phyloP scores from a whole-genome alignment of 257 asterid genomes.

The Fraxinus excelsior region DNA sequence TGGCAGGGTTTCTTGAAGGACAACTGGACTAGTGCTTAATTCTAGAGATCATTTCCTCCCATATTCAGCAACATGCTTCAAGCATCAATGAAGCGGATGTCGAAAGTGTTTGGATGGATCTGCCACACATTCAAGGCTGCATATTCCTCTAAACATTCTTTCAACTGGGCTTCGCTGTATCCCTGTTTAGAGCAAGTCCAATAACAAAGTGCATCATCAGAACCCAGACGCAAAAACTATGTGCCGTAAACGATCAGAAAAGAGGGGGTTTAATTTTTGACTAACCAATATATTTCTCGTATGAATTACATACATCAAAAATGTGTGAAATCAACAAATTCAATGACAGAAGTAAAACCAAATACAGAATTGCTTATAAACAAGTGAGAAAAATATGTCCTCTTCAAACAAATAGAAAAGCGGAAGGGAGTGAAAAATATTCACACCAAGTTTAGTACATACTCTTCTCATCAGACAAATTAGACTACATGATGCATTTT shows the following conservation, averaged over 20 bases:
- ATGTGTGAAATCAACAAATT: neutral
- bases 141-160: conserved; percentile 93
- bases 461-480: neutral
- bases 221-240: neutral
- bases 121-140: conserved; percentile 99
- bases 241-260: neutral
- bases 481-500: neutral
- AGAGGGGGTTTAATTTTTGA: neutral
- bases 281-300: neutral
- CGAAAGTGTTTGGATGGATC: conserved; percentile 94
- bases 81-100: conserved; percentile 79
- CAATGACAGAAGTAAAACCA: neutral
- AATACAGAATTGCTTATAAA: neutral
- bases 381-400: neutral
- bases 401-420: too few relatives aligned
- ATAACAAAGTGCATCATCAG: neutral
- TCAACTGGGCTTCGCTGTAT: conserved; percentile 93
- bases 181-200: conserved; percentile 58
- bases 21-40: neutral
- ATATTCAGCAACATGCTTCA: conserved; percentile 30
- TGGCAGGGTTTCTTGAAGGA: neutral
- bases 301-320: neutral
- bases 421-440: neutral
- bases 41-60: conserved; percentile 8
- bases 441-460: too few relatives aligned